phyloP scores from a whole-genome alignment of 306 rosid species.

The Boehmeria nivea region DNA sequence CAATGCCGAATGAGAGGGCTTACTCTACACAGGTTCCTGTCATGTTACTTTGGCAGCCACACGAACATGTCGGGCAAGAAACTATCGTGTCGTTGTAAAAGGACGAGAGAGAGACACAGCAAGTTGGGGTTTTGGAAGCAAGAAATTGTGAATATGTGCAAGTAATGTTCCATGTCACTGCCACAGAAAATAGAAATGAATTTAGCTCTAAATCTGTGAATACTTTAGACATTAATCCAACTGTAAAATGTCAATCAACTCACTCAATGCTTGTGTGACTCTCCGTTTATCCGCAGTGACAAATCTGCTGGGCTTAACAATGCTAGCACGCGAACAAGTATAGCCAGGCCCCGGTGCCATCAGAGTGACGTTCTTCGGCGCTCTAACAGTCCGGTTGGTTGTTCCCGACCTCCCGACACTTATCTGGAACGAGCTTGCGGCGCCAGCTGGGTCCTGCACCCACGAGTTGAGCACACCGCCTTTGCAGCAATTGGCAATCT shows the following conservation, averaged over 20 bases:
- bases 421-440: constrained; percentile 67
- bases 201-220: constrained; percentile 4
- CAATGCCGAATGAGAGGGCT: constrained; percentile 23
- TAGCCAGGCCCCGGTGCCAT: constrained; percentile 86
- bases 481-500: constrained; percentile 75
- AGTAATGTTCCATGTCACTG: constrained; percentile 94
- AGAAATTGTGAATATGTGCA: constrained; percentile 85
- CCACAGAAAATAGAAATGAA: constrained; percentile 21
- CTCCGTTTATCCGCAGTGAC: constrained; percentile 58
- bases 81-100: constrained; percentile 78
- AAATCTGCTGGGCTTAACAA: constrained; percentile 54
- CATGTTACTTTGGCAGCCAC: constrained; percentile 61
- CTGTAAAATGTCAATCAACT: no score
- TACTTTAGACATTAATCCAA: no score
- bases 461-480: constrained; percentile 82
- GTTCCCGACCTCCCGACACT: constrained; percentile 76
- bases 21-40: constrained; percentile 70
- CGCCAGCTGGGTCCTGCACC: constrained; percentile 64
- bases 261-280: constrained; percentile 77
- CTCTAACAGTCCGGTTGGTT: constrained; percentile 50
- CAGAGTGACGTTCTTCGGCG: constrained; percentile 66
- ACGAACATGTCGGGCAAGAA: constrained; percentile 66
- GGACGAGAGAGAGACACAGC: constrained; percentile 86
- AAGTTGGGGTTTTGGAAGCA: constrained; percentile 67
- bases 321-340: constrained; percentile 59